phyloP scores from a whole-genome alignment of 192 early-diverging fungal genomes.

The Spizellomyces sp. region DNA sequence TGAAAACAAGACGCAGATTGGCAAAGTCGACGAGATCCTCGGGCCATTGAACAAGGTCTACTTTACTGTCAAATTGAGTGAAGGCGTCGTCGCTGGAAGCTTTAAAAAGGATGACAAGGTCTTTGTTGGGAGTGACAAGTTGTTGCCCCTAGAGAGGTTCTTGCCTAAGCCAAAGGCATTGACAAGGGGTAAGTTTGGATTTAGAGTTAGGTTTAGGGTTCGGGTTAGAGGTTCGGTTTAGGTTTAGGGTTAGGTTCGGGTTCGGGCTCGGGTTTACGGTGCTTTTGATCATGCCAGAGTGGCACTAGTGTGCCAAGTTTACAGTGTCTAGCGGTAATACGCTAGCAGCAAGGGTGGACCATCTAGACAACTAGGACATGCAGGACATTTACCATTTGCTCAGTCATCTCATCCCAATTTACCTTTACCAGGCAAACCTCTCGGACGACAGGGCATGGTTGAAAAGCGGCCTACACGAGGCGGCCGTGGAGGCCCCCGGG shows the following conservation, averaged over 20 bases:
- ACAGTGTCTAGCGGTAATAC: no score
- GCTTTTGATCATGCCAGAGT: background rate
- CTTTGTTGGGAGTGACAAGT: slow-evolving; percentile 90
- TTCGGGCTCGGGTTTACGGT: background rate
- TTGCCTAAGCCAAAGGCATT: slow-evolving; percentile 87
- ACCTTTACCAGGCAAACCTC: slow-evolving; percentile 56
- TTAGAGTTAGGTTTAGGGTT: background rate
- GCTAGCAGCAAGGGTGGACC: no score
- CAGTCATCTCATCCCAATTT: background rate
- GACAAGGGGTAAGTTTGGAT: slow-evolving; percentile 53
- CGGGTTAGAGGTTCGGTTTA: background rate
- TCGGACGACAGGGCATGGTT: slow-evolving; percentile 63
- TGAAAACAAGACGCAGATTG: slow-evolving; percentile 98
- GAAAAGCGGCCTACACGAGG: slow-evolving; percentile 61
- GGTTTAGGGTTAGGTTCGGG: slow-evolving; percentile 11
- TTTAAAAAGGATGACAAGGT: slow-evolving; percentile 92
- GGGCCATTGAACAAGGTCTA: slow-evolving; percentile 97
- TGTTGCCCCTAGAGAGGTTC: slow-evolving; percentile 95
- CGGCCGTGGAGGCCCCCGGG: slow-evolving; percentile 43
- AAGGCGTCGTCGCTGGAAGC: slow-evolving; percentile 87
- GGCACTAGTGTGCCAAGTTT: background rate
- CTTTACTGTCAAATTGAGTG: slow-evolving; percentile 96
- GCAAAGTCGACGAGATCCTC: slow-evolving; percentile 98
- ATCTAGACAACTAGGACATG: no score
- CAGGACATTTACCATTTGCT: background rate